phyloP scores from a whole-genome alignment of 192 early-diverging fungal genomes.

The Tieghemiomyces parasiticus region DNA sequence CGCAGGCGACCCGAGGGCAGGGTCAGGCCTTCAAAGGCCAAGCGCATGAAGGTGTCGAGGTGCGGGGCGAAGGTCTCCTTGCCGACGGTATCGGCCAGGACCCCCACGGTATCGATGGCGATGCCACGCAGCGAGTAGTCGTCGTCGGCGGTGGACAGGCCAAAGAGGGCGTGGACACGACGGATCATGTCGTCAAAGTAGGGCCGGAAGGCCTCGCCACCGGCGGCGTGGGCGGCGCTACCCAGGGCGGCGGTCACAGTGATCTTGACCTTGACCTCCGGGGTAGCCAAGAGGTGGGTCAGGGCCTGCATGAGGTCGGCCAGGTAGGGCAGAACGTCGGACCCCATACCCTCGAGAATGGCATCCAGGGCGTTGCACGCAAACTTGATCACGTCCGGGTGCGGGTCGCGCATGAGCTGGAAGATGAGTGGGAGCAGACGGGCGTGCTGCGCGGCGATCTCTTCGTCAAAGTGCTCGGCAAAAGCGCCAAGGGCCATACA shows the following conservation, averaged over 20 bases:
- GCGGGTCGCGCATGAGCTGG: conserved; percentile 61
- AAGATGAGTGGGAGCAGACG: conserved; percentile 76
- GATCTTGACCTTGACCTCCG: conserved; percentile 49
- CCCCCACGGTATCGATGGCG: conserved; percentile 69
- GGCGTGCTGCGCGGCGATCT: conserved; percentile 66
- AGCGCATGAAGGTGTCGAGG: conserved; percentile 52
- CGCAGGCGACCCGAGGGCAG: conserved; percentile 56
- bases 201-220: conserved; percentile 40
- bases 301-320: conserved; percentile 72
- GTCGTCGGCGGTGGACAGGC: conserved; percentile 46
- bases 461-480: conserved; percentile 47
- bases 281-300: conserved; percentile 53
- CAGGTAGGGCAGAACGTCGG: conserved; percentile 65
- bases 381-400: conserved; percentile 55
- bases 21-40: conserved; percentile 64
- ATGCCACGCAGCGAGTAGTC: conserved; percentile 67
- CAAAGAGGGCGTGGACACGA: conserved; percentile 57
- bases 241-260: conserved; percentile 75
- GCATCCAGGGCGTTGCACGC: conserved; percentile 75
- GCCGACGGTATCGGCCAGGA: conserved; percentile 79
- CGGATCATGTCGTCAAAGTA: conserved; percentile 63
- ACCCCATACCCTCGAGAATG: conserved; percentile 74
- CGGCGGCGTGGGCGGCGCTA: conserved; percentile 77
- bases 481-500: conserved; percentile 74
- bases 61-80: conserved; percentile 64